phyloP scores from a whole-genome alignment of 2,329 filamentous ascomycete genomes.

The Sporothrix brunneoviolacea region DNA sequence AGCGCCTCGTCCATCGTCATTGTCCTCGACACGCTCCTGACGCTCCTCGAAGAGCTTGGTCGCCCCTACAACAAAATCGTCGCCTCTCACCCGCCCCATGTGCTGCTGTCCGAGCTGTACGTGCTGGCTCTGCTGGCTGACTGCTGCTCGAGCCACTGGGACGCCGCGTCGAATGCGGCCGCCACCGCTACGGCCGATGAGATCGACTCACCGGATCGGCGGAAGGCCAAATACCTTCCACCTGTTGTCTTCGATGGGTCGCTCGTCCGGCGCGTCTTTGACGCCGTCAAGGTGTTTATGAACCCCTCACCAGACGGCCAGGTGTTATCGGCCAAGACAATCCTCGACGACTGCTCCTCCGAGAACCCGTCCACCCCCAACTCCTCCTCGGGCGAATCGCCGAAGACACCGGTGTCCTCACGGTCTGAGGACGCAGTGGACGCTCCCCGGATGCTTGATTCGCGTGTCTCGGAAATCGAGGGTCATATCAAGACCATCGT shows the following conservation, averaged over 20 bases:
- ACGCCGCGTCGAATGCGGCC: constrained; percentile 22
- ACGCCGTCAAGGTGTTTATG: constrained; percentile 49
- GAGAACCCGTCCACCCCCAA: constrained; percentile 1
- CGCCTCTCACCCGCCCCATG: constrained; percentile 48
- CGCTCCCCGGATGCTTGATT: constrained; percentile 26
- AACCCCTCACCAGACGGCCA: constrained; percentile 53
- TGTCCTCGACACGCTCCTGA: constrained; percentile 51
- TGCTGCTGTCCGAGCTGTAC: constrained; percentile 59
- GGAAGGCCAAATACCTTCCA: constrained; percentile 21
- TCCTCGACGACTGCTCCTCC: constrained; percentile 42
- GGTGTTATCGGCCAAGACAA: constrained; percentile 47
- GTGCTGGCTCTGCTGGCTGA: constrained; percentile 58
- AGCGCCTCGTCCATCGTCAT: constrained; percentile 46
- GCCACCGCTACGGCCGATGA: constrained; percentile 19
- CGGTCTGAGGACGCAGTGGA: constrained; percentile 32
- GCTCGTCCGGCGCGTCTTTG: constrained; percentile 49
- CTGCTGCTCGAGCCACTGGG: constrained; percentile 58
- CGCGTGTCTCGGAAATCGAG: constrained; percentile 44
- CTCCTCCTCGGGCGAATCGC: constrained; percentile 15
- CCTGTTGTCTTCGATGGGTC: constrained; percentile 41
- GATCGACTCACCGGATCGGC: constrained; percentile 14
- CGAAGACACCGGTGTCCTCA: constrained; percentile 19
- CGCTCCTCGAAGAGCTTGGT: constrained; percentile 51
- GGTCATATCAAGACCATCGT: constrained; percentile 48
- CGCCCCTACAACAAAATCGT: constrained; percentile 44